Evolutionary conservation across 192 early-diverging fungal species (phyloP).

Genomic region (Linderina pennispora): DNA sequence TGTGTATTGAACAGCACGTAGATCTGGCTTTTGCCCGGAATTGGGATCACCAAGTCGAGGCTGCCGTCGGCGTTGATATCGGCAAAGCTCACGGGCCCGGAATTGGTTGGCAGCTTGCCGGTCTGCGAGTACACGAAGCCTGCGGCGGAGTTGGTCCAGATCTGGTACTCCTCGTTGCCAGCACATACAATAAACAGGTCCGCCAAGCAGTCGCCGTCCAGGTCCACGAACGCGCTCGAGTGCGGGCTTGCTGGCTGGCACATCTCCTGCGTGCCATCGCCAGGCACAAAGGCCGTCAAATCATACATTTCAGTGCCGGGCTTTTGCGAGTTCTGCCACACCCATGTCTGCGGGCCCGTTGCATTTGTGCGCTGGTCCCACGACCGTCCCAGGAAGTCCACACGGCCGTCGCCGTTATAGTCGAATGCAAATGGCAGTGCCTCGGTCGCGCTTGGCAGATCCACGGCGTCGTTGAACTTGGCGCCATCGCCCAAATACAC

Average conservation of each 20-base stretch:
- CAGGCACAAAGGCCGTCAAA: neutral
- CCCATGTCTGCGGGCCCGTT: conserved; percentile 2
- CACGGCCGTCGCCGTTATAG: conserved; percentile 14
- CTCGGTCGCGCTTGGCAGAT: conserved; percentile 8
- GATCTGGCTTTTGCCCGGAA: conserved; percentile 55
- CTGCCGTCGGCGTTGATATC: conserved; percentile 94
- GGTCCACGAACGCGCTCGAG: conserved; percentile 88
- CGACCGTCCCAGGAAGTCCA: conserved; percentile 17
- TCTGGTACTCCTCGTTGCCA: conserved; percentile 57
- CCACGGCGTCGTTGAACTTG: conserved; percentile 47
- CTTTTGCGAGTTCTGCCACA: conserved; percentile 6
- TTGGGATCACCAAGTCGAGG: conserved; percentile 75
- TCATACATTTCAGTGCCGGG: conserved; percentile 53
- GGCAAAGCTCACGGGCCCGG: conserved; percentile 80
- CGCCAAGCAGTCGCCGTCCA: conserved; percentile 84
- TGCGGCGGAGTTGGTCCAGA: conserved; percentile 66
- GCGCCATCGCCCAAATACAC: conserved; percentile 69
- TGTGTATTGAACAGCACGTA: conserved; percentile 78
- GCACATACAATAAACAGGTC: conserved; percentile 72
- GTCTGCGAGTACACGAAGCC: conserved; percentile 62
- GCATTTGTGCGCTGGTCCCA: conserved; percentile 6
- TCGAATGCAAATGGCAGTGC: conserved; percentile 34
- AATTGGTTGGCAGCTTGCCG: conserved; percentile 54
- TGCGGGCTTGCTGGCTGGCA: conserved; percentile 75
- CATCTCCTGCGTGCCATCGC: conserved; percentile 21